A percentile compares a stretch with the other conserved stretches of the same genome.
These are phyloP conservation scores for Diospyros lotus DNA, from an alignment of 148 eudicot species.

Conservation along the genomic window DNA sequence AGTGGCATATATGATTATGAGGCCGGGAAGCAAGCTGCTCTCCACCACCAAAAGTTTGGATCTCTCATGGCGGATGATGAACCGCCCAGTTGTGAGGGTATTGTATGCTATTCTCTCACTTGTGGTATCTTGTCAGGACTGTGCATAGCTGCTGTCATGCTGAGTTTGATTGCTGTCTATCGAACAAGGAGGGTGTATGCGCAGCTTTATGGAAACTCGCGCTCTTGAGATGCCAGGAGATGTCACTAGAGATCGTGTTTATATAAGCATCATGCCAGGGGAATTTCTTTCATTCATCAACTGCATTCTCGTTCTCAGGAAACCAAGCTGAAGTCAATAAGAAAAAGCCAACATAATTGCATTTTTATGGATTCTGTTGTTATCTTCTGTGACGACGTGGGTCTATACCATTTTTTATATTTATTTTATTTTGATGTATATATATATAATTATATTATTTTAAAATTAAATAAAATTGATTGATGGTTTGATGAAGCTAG, in stretches of 20 bases:
- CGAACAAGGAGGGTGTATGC: constrained; percentile 78
- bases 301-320: no score
- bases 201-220: constrained; percentile 69
- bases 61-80: constrained; percentile 36
- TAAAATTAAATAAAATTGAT: no score
- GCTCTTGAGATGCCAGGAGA: constrained; percentile 16
- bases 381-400: no score
- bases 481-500: no score
- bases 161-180: constrained; percentile 68
- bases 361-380: no score
- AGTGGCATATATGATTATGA: constrained; percentile 83
- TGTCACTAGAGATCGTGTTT: neutral
- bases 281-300: no score
- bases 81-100: constrained; percentile 69
- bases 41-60: constrained; percentile 15
- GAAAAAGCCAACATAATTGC: no score
- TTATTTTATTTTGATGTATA: no score
- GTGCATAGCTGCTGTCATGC: constrained; percentile 58
- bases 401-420: no score
- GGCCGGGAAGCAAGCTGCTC: constrained; percentile 78
- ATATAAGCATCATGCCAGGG: no score
- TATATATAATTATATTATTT: no score
- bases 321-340: no score
- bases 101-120: constrained; percentile 78
- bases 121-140: constrained; percentile 76